Evolutionary conservation across 192 early-diverging fungal species (phyloP).

Genomic region (Spizellomyces punctatus): DNA sequence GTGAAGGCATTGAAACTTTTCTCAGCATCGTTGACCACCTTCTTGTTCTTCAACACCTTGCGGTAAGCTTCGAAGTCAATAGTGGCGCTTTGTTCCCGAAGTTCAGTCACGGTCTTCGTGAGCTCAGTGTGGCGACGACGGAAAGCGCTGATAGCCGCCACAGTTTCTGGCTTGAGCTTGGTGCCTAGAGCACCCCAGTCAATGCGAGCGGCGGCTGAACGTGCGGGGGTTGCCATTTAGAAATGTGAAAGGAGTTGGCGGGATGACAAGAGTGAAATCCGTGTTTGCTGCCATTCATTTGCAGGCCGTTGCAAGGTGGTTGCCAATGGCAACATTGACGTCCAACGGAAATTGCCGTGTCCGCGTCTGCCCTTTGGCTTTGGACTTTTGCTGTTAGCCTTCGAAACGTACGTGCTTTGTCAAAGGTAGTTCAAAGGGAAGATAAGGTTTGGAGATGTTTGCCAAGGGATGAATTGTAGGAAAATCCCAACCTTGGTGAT

Average conservation of each 20-base stretch:
- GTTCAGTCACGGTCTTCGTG: constrained; percentile 75
- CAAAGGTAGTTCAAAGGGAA: too few relatives aligned
- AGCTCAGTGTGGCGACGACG: constrained; percentile 94
- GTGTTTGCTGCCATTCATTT: neutral
- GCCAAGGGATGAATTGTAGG: too few relatives aligned
- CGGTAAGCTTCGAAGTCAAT: constrained; percentile 92
- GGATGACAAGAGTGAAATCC: neutral
- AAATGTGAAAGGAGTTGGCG: neutral
- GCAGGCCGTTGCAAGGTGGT: too few relatives aligned
- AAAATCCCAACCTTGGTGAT: too few relatives aligned
- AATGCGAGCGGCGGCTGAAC: constrained; percentile 68
- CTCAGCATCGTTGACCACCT: constrained; percentile 87
- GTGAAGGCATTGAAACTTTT: constrained; percentile 80
- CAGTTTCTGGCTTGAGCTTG: constrained; percentile 87
- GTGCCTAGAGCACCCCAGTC: constrained; percentile 88
- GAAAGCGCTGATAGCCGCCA: constrained; percentile 82
- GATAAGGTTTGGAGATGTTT: too few relatives aligned
- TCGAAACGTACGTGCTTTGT: too few relatives aligned
- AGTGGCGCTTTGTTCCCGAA: constrained; percentile 77
- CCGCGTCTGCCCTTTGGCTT: too few relatives aligned
- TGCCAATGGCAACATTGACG: too few relatives aligned
- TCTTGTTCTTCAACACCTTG: constrained; percentile 86
- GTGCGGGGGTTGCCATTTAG: constrained; percentile 27
- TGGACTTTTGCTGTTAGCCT: too few relatives aligned
- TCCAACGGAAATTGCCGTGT: too few relatives aligned